Evolutionary conservation across 2,329 filamentous ascomycete species (phyloP), one percentile per base, ranked within the genome.

Genomic region (Cordyceps cicadae): DNA sequence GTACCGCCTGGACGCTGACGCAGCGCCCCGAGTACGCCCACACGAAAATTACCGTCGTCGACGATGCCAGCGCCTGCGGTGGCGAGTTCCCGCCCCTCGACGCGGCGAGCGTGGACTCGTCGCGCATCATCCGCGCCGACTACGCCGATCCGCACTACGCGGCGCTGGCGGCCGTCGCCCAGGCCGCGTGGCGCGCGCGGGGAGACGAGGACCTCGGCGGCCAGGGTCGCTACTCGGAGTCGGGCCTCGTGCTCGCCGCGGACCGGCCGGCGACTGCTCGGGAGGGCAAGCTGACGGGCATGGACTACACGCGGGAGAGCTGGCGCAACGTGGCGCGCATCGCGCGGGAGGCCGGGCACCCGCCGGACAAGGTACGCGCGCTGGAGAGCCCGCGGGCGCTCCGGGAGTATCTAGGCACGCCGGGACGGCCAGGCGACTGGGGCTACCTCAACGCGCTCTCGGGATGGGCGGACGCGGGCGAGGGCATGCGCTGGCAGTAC

Each of bases 81-180:
- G 73, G 74, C 29, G 80, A 87, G 43, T 86, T 87, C 68, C 85
- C 85, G 2, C 77, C 83, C 7, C 74, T 77, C 49, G 84, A 88
- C 67, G 79, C 79, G 61, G 80, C 84, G 55, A 85, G 81, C 64
- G 79, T 87, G 68, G 85, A 88, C 73, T 79, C 78, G 4, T 87
- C 84, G 15, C 81, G 85, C 65, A 86, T 87, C 66, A 79, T 88
- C 64, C 80, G 86, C 61, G 76, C 83, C 55, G 93, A 97, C 78
- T 97, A 97, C 70, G 87, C 89, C 5, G 86, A 93, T 69, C 76
- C 83, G 0, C 82, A 86, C 24, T 97, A 97, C 74, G 83, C 90
- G 6, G 76, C 79, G 17, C 84, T 97, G 51, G 91, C 87, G 21
- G 80, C 83, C 19, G 77, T 84, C 41, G 91, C 92, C 1, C 88